Evolutionary conservation across 495 filamentous ascomycete species (phyloP).

Genomic region (Neurospora sp.): DNA sequence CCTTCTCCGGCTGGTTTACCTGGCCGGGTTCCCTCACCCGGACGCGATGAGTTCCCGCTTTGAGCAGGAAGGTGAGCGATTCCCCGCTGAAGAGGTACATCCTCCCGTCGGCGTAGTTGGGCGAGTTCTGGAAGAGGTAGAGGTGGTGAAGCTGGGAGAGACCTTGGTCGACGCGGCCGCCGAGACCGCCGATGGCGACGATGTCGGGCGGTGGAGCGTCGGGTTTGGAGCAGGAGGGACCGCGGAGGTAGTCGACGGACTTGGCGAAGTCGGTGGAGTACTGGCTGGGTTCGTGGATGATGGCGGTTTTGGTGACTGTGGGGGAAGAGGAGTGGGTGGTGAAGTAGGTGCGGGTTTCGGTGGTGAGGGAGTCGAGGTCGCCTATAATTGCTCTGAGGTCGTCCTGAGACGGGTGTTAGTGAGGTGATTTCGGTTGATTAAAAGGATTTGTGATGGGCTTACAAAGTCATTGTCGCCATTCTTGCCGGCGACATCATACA

Average conservation of each 20-base stretch:
- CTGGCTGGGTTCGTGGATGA: conserved; percentile 64
- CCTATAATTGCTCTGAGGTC: conserved; percentile 67
- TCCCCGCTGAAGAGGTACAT: conserved; percentile 68
- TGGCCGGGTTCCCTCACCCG: conserved; percentile 40
- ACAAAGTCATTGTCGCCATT: conserved; percentile 13
- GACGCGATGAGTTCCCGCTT: conserved; percentile 56
- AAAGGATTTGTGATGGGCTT: neutral
- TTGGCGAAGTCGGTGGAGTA: conserved; percentile 67
- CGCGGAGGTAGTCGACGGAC: conserved; percentile 43
- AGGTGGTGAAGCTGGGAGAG: conserved; percentile 78
- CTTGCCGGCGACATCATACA: conserved; percentile 46
- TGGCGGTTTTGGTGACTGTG: conserved; percentile 29
- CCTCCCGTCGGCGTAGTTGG: conserved; percentile 31
- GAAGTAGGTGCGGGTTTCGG: conserved; percentile 51
- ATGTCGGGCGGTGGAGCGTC: conserved; percentile 32
- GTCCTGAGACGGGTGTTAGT: conserved; percentile 25
- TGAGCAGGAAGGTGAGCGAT: conserved; percentile 71
- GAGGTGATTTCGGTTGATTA: neutral
- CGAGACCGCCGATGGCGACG: conserved; percentile 71
- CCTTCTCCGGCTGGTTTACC: neutral
- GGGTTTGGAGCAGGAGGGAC: neutral
- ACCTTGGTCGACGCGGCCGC: conserved; percentile 85
- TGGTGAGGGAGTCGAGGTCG: conserved; percentile 74
- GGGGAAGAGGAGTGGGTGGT: conserved; percentile 31
- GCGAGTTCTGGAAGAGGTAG: conserved; percentile 45